phyloP scores from a whole-genome alignment of 2,329 filamentous ascomycete genomes.

The Fusarium sambucinum region DNA sequence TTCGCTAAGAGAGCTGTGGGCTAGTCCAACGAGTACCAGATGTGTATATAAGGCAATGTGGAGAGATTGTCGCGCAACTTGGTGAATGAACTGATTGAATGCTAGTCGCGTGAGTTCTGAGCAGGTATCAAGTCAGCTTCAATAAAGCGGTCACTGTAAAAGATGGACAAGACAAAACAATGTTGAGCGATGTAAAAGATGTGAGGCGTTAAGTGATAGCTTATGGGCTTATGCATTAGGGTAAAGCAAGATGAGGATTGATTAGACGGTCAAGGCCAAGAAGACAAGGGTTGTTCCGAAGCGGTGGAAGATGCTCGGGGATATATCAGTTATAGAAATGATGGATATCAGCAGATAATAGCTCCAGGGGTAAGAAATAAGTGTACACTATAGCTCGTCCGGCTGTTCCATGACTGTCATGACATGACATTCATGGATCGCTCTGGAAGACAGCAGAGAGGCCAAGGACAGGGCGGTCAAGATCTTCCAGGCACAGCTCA shows the following conservation, averaged over 20 bases:
- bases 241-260: slow-evolving; percentile 12
- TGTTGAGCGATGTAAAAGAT: slow-evolving; percentile 24
- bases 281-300: slow-evolving; percentile 15
- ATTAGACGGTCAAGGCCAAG: slow-evolving; percentile 37
- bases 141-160: slow-evolving; percentile 40
- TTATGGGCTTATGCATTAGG: slow-evolving; percentile 31
- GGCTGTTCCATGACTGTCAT: slow-evolving; percentile 20
- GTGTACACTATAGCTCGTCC: slow-evolving; percentile 3
- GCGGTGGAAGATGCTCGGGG: slow-evolving; percentile 39
- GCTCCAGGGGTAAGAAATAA: slow-evolving; percentile 44
- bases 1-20: slow-evolving; percentile 4
- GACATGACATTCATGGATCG: slow-evolving; percentile 8
- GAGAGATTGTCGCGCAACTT: slow-evolving; percentile 15
- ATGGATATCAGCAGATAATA: slow-evolving; percentile 36
- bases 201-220: slow-evolving; percentile 35
- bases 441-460: slow-evolving; percentile 5
- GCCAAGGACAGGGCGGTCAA: slow-evolving; percentile 40
- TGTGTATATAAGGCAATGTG: background rate
- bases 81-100: slow-evolving; percentile 11
- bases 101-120: slow-evolving; percentile 32
- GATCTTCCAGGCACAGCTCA: slow-evolving; percentile 36
- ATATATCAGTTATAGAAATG: slow-evolving; percentile 22
- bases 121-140: slow-evolving; percentile 33
- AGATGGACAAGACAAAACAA: slow-evolving; percentile 19
- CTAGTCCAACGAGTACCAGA: background rate